These are phyloP conservation scores for Coprinopsis cinerea DNA, from an alignment of 768 basidiomycete species.

Conservation along the genomic window DNA sequence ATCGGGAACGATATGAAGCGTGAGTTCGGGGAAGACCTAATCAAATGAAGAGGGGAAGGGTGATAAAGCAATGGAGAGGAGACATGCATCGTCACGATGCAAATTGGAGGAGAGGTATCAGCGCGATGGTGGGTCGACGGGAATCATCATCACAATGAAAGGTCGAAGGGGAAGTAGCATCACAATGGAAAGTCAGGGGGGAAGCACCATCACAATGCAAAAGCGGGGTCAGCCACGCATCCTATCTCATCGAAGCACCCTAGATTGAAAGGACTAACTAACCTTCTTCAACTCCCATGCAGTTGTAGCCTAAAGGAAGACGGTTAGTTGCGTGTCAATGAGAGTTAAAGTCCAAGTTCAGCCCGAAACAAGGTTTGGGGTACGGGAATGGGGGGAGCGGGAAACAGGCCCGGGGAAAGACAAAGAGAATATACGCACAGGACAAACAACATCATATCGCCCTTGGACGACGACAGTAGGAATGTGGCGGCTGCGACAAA, in stretches of 20 bases:
- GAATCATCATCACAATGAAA: too few species aligned
- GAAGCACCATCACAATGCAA: too few species aligned
- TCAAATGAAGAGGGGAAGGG: background rate
- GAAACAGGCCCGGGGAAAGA: background rate
- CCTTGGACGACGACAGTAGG: constrained; percentile 81
- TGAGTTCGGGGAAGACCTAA: constrained; percentile 72
- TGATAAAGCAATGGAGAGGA: too few species aligned
- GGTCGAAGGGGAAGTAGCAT: too few species aligned
- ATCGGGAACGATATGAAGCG: constrained; percentile 71
- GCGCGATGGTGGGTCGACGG: too few species aligned
- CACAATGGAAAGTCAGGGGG: too few species aligned
- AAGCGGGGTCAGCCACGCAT: too few species aligned
- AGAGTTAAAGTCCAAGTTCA: background rate
- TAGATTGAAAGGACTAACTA: background rate
- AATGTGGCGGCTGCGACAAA: constrained; percentile 65
- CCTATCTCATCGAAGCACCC: too few species aligned
- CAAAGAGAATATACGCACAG: constrained; percentile 37
- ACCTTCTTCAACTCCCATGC: constrained; percentile 77
- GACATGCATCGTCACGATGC: too few species aligned
- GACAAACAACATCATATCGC: constrained; percentile 86
- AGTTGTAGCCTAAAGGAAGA: constrained; percentile 53
- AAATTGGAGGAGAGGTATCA: too few species aligned
- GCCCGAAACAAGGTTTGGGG: background rate
- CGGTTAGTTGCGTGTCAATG: background rate
- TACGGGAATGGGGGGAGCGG: background rate